These are phyloP conservation scores for Aspergillus pseudoviridinutans DNA, from an alignment of 2,329 filamentous ascomycete species.

Conservation along the genomic window DNA sequence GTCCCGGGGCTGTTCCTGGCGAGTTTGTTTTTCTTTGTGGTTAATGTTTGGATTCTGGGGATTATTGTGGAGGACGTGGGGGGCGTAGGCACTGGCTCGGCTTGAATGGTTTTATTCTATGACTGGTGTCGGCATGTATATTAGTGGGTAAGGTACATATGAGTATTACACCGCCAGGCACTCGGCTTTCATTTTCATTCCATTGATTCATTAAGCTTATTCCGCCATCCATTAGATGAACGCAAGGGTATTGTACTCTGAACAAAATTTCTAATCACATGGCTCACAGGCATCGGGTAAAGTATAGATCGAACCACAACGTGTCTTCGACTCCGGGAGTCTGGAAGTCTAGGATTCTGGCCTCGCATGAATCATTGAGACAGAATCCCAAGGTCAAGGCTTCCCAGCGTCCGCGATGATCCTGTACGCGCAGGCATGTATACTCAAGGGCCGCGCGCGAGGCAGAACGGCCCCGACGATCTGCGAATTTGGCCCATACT, in stretches of 20 bases:
- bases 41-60: slow-evolving; percentile 84
- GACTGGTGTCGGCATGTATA: background rate
- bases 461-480: slow-evolving; percentile 36
- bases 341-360: background rate
- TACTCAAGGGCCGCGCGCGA: slow-evolving; percentile 35
- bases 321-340: background rate
- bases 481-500: slow-evolving; percentile 28
- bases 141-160: background rate
- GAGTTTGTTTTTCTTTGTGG: slow-evolving; percentile 72
- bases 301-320: background rate
- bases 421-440: slow-evolving; percentile 38
- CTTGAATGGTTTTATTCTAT: background rate
- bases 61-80: slow-evolving; percentile 68
- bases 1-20: slow-evolving; percentile 76
- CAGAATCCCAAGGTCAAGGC: slow-evolving; percentile 6
- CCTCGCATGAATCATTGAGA: background rate
- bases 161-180: background rate
- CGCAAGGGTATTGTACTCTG: background rate
- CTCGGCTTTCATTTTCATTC: background rate
- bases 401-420: slow-evolving; percentile 39
- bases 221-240: background rate
- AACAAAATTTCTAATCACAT: background rate
- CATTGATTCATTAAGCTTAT: background rate
- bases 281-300: background rate
- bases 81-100: background rate